Base-by-base conservation (phyloP, 129 eudicot genomes). In the Tagetes erecta region DNA sequence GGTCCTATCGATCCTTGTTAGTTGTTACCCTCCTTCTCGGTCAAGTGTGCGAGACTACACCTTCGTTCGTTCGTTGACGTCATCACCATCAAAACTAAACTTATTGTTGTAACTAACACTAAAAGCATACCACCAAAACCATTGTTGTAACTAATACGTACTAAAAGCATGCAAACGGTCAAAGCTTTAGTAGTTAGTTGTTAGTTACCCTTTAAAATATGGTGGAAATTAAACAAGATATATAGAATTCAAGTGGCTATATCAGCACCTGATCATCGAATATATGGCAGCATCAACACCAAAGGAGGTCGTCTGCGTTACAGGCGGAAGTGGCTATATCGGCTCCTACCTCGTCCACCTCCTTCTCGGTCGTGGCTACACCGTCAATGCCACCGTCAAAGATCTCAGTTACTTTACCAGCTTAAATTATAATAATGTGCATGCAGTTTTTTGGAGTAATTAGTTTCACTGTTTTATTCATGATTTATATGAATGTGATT, bases 351-450 rank as follows among this genome's bases (percentile, higher is more conserved):
- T 94, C 27, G 87, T 94, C 55, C 77, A 80, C 10, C 89, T 88
- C 72, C 98, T 94, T 74, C 98, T 94, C 72, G 72, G 76, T 53
- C 97, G 98, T 63, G 98, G 98, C 88, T 94, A 94, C 96, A 72
- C 93, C 67, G 97, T 94, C 46, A 87, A 90, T 75, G 98, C 97
- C 85, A 94, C 97, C 80, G 89, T 94, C 74, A 80, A 84, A 82
- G 74, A 88, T 72, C 89, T 94, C 91, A 70, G 98, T 92, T 33
- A 62, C 49, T 71, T 62, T 36, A 3, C 33, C 27, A 1, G 52
- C 67, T 37, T 40, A 3, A 20, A 20, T 20, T 20, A 20, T 20
- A 20, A 20, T 20, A 20, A 20, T 20, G 27, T 20, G 27, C 27
- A 20, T 20, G 27, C 27, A 20, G 27, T 20, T 20, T 20, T 20